Evolutionary conservation across 2,329 filamentous ascomycete species (phyloP).

Genomic region (Botrytis deweyae): DNA sequence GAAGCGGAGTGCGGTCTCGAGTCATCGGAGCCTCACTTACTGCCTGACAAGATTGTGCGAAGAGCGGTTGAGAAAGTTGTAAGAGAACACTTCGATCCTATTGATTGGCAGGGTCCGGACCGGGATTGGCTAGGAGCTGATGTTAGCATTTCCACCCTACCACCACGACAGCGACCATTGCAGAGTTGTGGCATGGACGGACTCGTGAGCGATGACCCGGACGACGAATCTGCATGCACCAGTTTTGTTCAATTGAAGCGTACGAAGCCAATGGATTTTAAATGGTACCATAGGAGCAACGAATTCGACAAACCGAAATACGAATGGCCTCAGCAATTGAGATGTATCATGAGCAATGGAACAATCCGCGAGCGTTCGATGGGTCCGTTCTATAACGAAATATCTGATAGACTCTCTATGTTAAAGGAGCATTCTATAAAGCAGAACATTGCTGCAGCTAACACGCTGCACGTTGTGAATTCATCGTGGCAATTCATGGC

Average conservation of each 20-base stretch:
- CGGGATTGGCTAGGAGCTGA: conserved; percentile 2
- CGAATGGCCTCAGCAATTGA: neutral
- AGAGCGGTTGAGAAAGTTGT: neutral
- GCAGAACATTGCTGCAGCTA: neutral
- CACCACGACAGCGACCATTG: conserved; percentile 1
- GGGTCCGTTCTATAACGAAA: neutral
- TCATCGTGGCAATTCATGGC: neutral
- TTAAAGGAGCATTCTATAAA: neutral
- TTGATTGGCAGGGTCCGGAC: neutral
- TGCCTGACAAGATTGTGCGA: neutral
- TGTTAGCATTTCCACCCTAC: neutral
- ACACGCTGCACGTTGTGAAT: too few species aligned
- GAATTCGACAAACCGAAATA: neutral
- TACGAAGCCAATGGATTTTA: conserved; percentile 1
- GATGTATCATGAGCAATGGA: neutral
- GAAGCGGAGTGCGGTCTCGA: too few species aligned
- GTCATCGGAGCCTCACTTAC: neutral
- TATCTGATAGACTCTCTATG: neutral
- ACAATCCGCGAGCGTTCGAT: neutral
- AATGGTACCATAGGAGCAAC: neutral
- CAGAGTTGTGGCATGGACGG: neutral
- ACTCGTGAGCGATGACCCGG: neutral
- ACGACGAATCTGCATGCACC: neutral
- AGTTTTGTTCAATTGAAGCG: neutral
- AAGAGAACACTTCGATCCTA: neutral